Conservation (phyloP, 2,329 filamentous ascomycete species). For the Arthrobotrys conoides region DNA sequence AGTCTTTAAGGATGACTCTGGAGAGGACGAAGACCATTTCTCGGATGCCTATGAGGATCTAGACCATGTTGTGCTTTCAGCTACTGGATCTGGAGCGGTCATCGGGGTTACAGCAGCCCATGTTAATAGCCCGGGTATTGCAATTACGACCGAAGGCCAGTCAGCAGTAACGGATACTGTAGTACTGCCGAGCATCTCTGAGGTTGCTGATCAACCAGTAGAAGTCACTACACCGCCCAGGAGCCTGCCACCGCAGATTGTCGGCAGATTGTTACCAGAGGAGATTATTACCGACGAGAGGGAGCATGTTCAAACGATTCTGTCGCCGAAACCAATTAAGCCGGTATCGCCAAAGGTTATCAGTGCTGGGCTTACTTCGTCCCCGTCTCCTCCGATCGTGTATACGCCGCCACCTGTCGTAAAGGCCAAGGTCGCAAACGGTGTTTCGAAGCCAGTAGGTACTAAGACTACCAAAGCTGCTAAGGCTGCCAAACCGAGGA, state of each 20-base stretch:
- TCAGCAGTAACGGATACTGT: slow-evolving; percentile 23
- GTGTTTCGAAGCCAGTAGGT: slow-evolving; percentile 31
- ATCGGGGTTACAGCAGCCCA: slow-evolving; percentile 48
- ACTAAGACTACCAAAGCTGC: slow-evolving; percentile 22
- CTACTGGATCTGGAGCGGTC: slow-evolving; percentile 46
- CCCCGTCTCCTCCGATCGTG: slow-evolving; percentile 15
- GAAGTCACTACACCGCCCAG: slow-evolving; percentile 32
- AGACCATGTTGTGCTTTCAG: slow-evolving; percentile 53
- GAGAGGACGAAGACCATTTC: slow-evolving; percentile 53
- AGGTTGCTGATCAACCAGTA: slow-evolving; percentile 41
- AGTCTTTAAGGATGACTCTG: slow-evolving; percentile 50
- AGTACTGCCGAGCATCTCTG: slow-evolving; percentile 45
- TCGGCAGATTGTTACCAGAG: slow-evolving; percentile 37
- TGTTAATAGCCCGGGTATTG: not conserved
- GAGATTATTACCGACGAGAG: slow-evolving; percentile 34
- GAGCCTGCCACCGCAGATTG: slow-evolving; percentile 26
- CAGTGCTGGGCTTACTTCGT: slow-evolving; percentile 31
- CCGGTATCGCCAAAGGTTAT: slow-evolving; percentile 48
- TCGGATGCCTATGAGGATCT: slow-evolving; percentile 57
- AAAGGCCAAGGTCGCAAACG: slow-evolving; percentile 28
- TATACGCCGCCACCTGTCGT: not conserved
- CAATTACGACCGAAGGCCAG: slow-evolving; percentile 13
- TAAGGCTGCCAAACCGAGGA: slow-evolving; percentile 24
- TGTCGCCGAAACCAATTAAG: slow-evolving; percentile 55
- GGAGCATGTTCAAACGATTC: slow-evolving; percentile 18